Base-by-base conservation (phyloP, 1,284 basidiomycete species). In the Pholiota adiposa region DNA sequence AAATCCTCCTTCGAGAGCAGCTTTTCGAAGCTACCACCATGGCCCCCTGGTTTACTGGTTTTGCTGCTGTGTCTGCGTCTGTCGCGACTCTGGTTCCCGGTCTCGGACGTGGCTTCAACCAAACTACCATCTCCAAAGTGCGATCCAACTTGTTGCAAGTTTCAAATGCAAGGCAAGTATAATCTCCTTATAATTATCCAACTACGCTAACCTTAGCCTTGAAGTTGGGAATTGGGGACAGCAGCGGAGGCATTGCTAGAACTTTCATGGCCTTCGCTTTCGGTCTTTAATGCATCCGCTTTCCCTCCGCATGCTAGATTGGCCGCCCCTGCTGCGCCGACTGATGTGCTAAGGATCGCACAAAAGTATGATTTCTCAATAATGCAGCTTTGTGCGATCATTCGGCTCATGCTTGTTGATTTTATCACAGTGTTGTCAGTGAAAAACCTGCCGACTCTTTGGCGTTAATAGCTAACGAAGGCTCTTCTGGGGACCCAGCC, bases 201-300 rank as follows among this genome's bases (percentile, higher is more conserved):
- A 25, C 16, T 25, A 25, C 36, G 8, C 34, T 56, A 16, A 43
- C 18, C n/a, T 44, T 4, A 36, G n/a, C n/a, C n/a, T n/a, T 38
- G 18, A 44, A 73, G 86, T 64, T 92, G 90, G 90, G 90, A 92
- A 68, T 75, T 88, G 54, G 90, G 90, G 4, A 86, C 87, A 12
- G 80, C 83, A 50, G 74, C 85, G 9, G 78, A 91, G 70, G 86
- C 90, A 7, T 71, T 90, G 41, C 77, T 84, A 29, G 89, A 93
- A 72, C 75, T 83, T 48, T 79, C 81, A 25, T 83, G 83, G 73
- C 82, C 84, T 2, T 64, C 73, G 2, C 69, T 86, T 36, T 85
- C 85, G 7, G 84, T 89, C 27, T 90, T 88, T 65, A 74, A 70
- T 52, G 60, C 61, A 40, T 71, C 58, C 38, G 76, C 71, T 9